phyloP scores from a whole-genome alignment of 192 early-diverging fungal genomes.

The Backusella westeae region DNA sequence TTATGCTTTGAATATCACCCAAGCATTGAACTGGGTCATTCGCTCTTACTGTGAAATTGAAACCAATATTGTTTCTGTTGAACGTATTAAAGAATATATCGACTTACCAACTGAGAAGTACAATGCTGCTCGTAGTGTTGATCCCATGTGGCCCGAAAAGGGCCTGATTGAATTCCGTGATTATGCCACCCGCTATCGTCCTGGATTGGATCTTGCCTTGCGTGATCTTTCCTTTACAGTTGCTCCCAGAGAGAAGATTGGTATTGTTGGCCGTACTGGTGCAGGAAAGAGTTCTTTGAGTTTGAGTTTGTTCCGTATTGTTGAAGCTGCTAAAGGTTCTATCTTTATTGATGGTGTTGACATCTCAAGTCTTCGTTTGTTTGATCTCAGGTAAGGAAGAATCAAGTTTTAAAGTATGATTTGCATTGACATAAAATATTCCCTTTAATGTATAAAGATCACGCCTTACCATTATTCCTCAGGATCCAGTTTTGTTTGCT shows the following conservation, averaged over 20 bases:
- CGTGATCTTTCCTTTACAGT: constrained; percentile 48
- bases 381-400: constrained; percentile 44
- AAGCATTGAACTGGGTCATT: constrained; percentile 87
- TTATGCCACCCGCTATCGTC: constrained; percentile 82
- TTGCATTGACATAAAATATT: not conserved
- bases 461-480: constrained; percentile 76
- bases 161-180: constrained; percentile 78
- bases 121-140: constrained; percentile 57
- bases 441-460: constrained; percentile 25
- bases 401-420: not conserved
- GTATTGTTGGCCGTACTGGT: constrained; percentile 67
- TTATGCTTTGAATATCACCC: constrained; percentile 73
- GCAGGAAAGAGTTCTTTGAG: constrained; percentile 68
- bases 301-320: constrained; percentile 66
- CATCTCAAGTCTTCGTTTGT: constrained; percentile 48
- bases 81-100: constrained; percentile 82
- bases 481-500: constrained; percentile 72
- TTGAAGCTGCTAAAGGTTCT: constrained; percentile 58
- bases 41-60: constrained; percentile 88
- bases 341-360: constrained; percentile 64
- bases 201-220: constrained; percentile 78
- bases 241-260: constrained; percentile 52
- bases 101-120: constrained; percentile 80
- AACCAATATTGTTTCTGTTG: constrained; percentile 66
- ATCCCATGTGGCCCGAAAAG: constrained; percentile 76